Conservation (phyloP, 2,329 filamentous ascomycete genomes). For the Aspergillus sp. region DNA sequence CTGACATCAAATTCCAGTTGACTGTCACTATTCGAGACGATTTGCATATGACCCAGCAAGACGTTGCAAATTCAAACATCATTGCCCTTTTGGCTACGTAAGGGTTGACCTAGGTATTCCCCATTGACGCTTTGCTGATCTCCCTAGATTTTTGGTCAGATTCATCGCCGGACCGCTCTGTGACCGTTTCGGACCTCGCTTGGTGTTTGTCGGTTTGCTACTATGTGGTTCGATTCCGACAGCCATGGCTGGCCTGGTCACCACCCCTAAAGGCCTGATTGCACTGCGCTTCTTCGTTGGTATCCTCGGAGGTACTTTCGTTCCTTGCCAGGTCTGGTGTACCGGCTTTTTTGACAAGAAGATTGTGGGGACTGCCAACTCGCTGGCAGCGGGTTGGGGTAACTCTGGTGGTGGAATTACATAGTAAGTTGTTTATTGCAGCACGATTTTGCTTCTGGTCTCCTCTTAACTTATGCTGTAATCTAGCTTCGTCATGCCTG, state of each 20-base stretch:
- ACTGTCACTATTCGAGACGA: slow-evolving; percentile 76
- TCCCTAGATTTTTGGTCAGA: slow-evolving; percentile 63
- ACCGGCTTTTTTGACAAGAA: slow-evolving; percentile 94
- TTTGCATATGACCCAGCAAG: slow-evolving; percentile 61
- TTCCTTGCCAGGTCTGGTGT: slow-evolving; percentile 79
- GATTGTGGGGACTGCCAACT: slow-evolving; percentile 82
- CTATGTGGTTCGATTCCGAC: slow-evolving; percentile 75
- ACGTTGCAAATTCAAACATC: slow-evolving; percentile 88
- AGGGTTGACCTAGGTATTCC: slow-evolving; percentile 13
- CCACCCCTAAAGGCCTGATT: slow-evolving; percentile 52
- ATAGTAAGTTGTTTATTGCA: slow-evolving; percentile 45
- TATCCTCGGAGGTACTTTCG: slow-evolving; percentile 40
- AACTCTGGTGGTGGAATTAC: slow-evolving; percentile 87
- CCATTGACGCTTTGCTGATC: neutral
- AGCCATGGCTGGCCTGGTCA: slow-evolving; percentile 73
- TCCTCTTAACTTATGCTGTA: slow-evolving; percentile 1
- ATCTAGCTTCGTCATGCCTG: slow-evolving; percentile 74
- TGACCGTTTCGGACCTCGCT: slow-evolving; percentile 75
- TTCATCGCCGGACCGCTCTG: slow-evolving; percentile 77
- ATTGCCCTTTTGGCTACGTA: slow-evolving; percentile 69
- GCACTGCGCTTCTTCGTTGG: slow-evolving; percentile 41
- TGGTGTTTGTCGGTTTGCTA: slow-evolving; percentile 74
- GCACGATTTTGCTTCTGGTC: neutral
- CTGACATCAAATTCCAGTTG: slow-evolving; percentile 41
- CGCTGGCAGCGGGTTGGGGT: slow-evolving; percentile 76